Conservation (phyloP, 2,329 filamentous ascomycete species). For the Aspergillus neoniger region DNA sequence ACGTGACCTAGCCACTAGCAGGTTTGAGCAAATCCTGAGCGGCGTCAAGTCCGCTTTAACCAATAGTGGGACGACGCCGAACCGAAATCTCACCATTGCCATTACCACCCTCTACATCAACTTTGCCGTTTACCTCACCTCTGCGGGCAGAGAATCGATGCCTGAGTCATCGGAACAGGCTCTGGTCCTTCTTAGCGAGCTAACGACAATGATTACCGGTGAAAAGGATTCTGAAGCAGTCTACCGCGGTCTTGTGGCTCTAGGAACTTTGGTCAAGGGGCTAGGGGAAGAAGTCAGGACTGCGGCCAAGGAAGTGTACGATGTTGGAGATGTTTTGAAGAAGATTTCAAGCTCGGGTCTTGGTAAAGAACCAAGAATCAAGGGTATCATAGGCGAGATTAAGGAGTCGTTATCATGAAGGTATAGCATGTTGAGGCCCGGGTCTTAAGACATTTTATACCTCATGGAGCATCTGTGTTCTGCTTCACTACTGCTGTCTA, state of each 20-base stretch:
- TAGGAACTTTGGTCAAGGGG: constrained; percentile 71
- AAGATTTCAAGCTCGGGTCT: constrained; percentile 50
- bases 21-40: constrained; percentile 62
- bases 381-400: constrained; percentile 63
- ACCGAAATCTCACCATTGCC: constrained; percentile 81
- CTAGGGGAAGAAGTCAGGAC: constrained; percentile 62
- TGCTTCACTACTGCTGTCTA: constrained; percentile 1
- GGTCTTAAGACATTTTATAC: background rate
- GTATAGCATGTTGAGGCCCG: background rate
- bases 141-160: constrained; percentile 41
- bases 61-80: constrained; percentile 53
- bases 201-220: constrained; percentile 63
- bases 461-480: background rate
- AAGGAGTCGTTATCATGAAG: constrained; percentile 41
- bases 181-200: constrained; percentile 60
- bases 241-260: constrained; percentile 77
- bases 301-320: constrained; percentile 60
- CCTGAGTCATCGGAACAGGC: constrained; percentile 50
- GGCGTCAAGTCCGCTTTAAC: constrained; percentile 66
- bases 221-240: constrained; percentile 79
- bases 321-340: constrained; percentile 51
- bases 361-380: constrained; percentile 62
- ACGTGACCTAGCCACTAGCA: constrained; percentile 61
- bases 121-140: constrained; percentile 70
- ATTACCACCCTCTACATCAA: constrained; percentile 83